A percentile compares a stretch with the other conserved stretches of the same genome.
These are phyloP conservation scores for Ceratocystis smalleyi DNA, from an alignment of 2,329 filamentous ascomycete genomes.

Conservation along the genomic window DNA sequence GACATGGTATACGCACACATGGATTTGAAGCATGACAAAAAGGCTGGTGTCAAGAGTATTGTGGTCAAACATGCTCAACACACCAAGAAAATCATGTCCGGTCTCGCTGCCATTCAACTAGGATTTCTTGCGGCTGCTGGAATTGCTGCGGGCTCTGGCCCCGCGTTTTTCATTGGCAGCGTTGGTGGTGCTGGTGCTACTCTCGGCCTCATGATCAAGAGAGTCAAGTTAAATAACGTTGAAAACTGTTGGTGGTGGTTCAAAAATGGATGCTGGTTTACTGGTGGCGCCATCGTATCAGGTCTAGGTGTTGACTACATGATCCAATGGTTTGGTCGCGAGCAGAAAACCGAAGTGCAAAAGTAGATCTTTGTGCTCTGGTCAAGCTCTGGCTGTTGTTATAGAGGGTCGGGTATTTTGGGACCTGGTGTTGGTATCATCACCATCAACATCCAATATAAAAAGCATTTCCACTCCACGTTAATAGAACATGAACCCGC, in stretches of 20 bases:
- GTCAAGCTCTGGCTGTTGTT: neutral
- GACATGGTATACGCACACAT: constrained; percentile 92
- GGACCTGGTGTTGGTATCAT: neutral
- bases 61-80: constrained; percentile 62
- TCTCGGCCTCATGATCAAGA: constrained; percentile 50
- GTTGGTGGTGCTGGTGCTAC: constrained; percentile 48
- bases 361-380: constrained; percentile 4
- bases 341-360: neutral
- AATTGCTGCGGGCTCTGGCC: constrained; percentile 47
- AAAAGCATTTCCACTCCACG: neutral
- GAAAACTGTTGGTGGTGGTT: constrained; percentile 68
- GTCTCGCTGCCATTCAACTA: constrained; percentile 53
- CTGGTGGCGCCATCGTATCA: constrained; percentile 44
- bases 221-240: constrained; percentile 48
- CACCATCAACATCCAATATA: constrained; percentile 7
- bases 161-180: constrained; percentile 51
- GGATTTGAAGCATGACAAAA: constrained; percentile 73
- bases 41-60: constrained; percentile 79
- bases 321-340: constrained; percentile 25
- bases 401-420: neutral
- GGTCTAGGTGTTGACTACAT: constrained; percentile 46
- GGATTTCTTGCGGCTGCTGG: constrained; percentile 56
- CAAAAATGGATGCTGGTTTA: constrained; percentile 53
- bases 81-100: constrained; percentile 60
- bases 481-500: neutral